Evolutionary conservation across 495 filamentous ascomycete species (phyloP).

Genomic region (Penicillium angulare): DNA sequence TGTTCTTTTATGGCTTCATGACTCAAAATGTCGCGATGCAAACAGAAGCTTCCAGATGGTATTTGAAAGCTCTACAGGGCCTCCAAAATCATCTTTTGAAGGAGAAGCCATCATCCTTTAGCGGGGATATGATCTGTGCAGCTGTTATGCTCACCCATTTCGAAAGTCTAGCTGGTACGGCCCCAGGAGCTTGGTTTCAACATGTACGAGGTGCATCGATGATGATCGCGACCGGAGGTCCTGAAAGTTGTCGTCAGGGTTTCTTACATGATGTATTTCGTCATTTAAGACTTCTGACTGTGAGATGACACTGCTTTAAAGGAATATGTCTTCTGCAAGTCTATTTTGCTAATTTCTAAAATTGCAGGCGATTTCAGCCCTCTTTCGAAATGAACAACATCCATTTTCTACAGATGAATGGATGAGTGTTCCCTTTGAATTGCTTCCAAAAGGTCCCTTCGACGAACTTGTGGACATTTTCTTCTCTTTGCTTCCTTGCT

Average conservation of each 20-base stretch:
- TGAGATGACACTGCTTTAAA: background rate
- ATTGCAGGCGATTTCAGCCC: constrained; percentile 5
- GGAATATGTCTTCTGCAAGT: background rate
- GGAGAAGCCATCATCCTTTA: background rate
- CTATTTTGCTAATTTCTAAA: background rate
- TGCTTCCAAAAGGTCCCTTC: constrained; percentile 10
- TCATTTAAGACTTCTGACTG: constrained; percentile 13
- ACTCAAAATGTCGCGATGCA: constrained; percentile 12
- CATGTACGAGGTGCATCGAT: constrained; percentile 11
- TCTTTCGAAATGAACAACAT: constrained; percentile 10
- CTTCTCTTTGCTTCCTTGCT: constrained; percentile 6
- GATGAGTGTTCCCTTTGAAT: constrained; percentile 8
- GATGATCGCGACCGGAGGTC: constrained; percentile 7
- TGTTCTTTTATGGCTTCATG: constrained; percentile 16
- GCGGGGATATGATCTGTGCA: constrained; percentile 7
- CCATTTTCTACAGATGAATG: constrained; percentile 8
- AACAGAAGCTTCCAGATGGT: constrained; percentile 17
- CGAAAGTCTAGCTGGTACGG: constrained; percentile 11
- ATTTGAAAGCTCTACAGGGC: constrained; percentile 8
- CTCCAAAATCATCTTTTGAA: constrained; percentile 4
- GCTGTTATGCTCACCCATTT: constrained; percentile 16
- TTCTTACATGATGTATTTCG: constrained; percentile 14
- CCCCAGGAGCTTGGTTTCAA: constrained; percentile 10
- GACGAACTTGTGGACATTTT: constrained; percentile 14
- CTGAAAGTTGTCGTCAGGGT: constrained; percentile 12